These are phyloP conservation scores for Acrodontium crateriforme DNA, from an alignment of 2,329 filamentous ascomycete species.

Conservation along the genomic window DNA sequence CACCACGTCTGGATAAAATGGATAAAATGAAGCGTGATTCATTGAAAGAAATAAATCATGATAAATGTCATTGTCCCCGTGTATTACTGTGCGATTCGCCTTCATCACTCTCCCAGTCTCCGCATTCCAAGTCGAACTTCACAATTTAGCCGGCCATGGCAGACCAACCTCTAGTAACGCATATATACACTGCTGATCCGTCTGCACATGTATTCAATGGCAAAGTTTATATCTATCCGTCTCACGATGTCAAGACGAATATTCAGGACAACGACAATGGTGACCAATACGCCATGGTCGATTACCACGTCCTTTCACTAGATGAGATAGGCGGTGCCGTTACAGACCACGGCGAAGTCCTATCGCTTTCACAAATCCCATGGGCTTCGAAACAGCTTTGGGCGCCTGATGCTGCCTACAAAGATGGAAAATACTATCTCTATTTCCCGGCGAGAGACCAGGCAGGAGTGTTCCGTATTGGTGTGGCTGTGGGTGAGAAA, in stretches of 20 bases:
- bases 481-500: conserved; percentile 49
- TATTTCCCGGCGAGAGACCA: conserved; percentile 66
- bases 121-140: too few relatives aligned
- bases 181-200: conserved; percentile 67
- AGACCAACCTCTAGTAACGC: conserved; percentile 50
- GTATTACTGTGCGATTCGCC: too few relatives aligned
- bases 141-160: too few relatives aligned
- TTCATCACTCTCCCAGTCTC: too few relatives aligned
- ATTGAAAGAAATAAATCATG: too few relatives aligned
- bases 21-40: too few relatives aligned
- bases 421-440: conserved; percentile 59
- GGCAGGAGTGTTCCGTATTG: conserved; percentile 57
- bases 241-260: conserved; percentile 62
- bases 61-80: too few relatives aligned
- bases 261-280: conserved; percentile 71
- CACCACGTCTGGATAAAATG: too few relatives aligned
- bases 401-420: conserved; percentile 58
- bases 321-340: conserved; percentile 44
- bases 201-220: conserved; percentile 68
- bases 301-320: conserved; percentile 66
- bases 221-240: conserved; percentile 67
- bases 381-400: conserved; percentile 71
- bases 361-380: conserved; percentile 51
- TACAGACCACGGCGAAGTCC: conserved; percentile 58
- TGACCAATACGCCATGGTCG: conserved; percentile 72